Conservation (phyloP, 192 early-diverging fungal species). For the Phycomyces blakesleeanus region DNA sequence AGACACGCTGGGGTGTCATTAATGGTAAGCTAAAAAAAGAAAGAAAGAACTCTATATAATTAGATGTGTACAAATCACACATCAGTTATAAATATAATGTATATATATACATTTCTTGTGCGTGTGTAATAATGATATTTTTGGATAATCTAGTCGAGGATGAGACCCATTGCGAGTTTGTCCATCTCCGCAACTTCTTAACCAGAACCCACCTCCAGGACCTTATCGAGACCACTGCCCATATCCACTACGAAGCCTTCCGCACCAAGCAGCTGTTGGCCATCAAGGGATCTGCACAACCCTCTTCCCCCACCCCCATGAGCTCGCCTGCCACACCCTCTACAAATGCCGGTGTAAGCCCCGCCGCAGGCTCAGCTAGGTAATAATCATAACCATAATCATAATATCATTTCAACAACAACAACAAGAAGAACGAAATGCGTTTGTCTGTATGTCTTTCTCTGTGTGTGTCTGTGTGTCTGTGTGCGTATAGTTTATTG, state of each 20-base stretch:
- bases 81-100: too few relatives aligned
- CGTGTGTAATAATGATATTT: background rate
- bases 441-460: too few relatives aligned
- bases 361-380: background rate
- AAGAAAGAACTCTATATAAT: background rate
- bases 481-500: too few relatives aligned
- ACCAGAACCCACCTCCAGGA: conserved; percentile 91
- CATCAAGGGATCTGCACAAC: conserved; percentile 11
- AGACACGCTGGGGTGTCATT: conserved; percentile 87
- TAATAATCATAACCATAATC: too few relatives aligned
- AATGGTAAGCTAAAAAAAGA: conserved; percentile 47
- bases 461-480: too few relatives aligned
- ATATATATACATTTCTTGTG: too few relatives aligned
- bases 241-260: conserved; percentile 96
- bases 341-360: background rate
- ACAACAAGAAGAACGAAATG: too few relatives aligned
- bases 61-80: too few relatives aligned
- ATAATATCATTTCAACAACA: too few relatives aligned
- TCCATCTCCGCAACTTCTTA: conserved; percentile 88
- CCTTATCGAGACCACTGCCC: conserved; percentile 89
- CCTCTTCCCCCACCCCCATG: background rate
- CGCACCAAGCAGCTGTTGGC: conserved; percentile 63
- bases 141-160: conserved; percentile 70
- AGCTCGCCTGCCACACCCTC: conserved; percentile 4
- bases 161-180: conserved; percentile 92